Conservation (phyloP, 495 filamentous ascomycete genomes). For the Melanomma pulvis-pyrius region DNA sequence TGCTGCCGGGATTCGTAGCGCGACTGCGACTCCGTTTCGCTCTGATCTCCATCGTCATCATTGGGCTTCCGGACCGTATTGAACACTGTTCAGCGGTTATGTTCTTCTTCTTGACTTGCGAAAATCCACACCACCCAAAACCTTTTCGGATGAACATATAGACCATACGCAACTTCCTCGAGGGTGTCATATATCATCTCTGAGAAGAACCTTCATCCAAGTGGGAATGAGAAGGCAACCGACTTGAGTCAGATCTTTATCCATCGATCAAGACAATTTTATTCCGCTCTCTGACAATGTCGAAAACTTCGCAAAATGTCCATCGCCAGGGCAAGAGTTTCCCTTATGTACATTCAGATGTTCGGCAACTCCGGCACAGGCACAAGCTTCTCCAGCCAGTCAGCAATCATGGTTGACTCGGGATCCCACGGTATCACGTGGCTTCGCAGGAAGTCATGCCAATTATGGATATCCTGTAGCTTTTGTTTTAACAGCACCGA, state of each 20-base stretch:
- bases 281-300: too few relatives aligned
- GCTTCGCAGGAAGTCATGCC: conserved; percentile 35
- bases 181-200: too few relatives aligned
- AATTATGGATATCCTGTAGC: conserved; percentile 50
- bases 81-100: too few relatives aligned
- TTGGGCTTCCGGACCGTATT: too few relatives aligned
- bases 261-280: neutral
- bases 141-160: too few relatives aligned
- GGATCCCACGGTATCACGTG: neutral
- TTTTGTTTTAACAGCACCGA: conserved; percentile 27
- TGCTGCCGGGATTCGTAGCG: too few relatives aligned
- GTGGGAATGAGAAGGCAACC: neutral
- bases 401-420: neutral
- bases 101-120: too few relatives aligned
- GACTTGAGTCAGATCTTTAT: neutral
- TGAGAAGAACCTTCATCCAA: neutral
- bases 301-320: too few relatives aligned
- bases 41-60: too few relatives aligned
- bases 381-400: neutral
- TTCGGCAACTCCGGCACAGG: neutral
- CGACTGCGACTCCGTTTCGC: too few relatives aligned
- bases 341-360: neutral
- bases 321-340: neutral
- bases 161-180: too few relatives aligned
- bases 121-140: too few relatives aligned